A percentile compares a stretch with the other conserved stretches of the same genome.
Conservation (phyloP, 441 rosid genomes). For the Biscutella laevigata region DNA sequence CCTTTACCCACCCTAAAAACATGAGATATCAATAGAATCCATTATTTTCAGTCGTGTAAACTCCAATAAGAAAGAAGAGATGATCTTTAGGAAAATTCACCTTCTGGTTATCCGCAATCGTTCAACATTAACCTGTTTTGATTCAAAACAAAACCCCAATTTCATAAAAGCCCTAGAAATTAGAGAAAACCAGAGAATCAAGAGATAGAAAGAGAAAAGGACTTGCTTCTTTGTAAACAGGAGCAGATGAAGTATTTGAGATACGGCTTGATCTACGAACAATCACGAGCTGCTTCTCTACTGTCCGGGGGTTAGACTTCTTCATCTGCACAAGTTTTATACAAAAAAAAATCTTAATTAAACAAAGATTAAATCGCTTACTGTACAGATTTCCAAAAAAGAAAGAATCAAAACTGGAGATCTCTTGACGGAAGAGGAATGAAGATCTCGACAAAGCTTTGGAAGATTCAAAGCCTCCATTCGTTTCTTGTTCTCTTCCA, state of each 20-base stretch:
- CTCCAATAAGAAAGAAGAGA: too few relatives aligned
- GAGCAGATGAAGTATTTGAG: slow-evolving; percentile 35
- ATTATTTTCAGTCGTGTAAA: too few relatives aligned
- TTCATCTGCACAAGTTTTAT: slow-evolving; percentile 35
- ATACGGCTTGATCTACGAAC: slow-evolving; percentile 65
- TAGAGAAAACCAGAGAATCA: neutral
- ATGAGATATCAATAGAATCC: too few relatives aligned
- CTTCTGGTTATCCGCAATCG: slow-evolving; percentile 37
- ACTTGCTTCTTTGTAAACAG: slow-evolving; percentile 44
- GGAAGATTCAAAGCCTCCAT: slow-evolving; percentile 66
- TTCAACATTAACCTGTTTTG: slow-evolving; percentile 33
- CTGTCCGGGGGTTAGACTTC: slow-evolving; percentile 24
- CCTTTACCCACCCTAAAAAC: slow-evolving; percentile 20
- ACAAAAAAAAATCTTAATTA: neutral
- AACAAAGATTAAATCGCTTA: neutral
- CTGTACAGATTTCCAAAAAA: neutral
- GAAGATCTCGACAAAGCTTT: slow-evolving; percentile 42
- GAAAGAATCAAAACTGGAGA: slow-evolving; percentile 30
- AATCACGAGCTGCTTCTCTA: slow-evolving; percentile 35
- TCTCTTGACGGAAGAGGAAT: slow-evolving; percentile 27
- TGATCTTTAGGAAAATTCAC: slow-evolving; percentile 17
- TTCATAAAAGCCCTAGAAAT: neutral
- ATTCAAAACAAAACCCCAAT: neutral
- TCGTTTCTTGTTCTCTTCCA: slow-evolving; percentile 66
- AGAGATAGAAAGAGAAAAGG: neutral